Evolutionary conservation across 192 early-diverging fungal genomes (phyloP), one percentile per base, ranked within the genome.

Genomic region (Coemansia reversa): DNA sequence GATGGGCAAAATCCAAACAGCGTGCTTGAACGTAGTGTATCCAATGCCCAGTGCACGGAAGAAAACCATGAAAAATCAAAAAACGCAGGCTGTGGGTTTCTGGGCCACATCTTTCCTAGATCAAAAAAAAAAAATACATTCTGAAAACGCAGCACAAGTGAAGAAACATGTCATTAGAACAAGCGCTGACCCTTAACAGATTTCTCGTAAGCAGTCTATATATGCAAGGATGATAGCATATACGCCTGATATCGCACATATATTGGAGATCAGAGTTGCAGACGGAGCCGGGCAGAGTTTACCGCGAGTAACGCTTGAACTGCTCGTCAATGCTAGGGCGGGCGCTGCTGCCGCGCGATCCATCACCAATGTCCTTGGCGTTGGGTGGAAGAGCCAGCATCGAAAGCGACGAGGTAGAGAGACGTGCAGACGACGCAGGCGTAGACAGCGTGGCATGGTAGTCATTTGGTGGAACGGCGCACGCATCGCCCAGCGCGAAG

Each of bases 351-450:
- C 48, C 53, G 22, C 23, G 52, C 24, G 52, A 29, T 7, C 29
- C 23, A 4, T 24, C 20, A 24, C n/a, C 42, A 25, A n/a, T 24
- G 54, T 55, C 35, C 23, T 24, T 20, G 28, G 22, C 54, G 54
- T 23, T 20, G 14, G 54, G 25, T n/a, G 63, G 63, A 57, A 71
- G 60, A 5, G 68, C 68, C 25, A 81, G n/a, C 35, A 71, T 66
- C 35, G 72, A 75, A 62, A 72, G 58, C 16, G 72, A 75, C 39
- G 78, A 75, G 4, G 78, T 62, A n/a, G 78, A 80, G 24, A 66
- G 66, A 8, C 69, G 69, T 2, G 66, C 66, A 25, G 78, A 80
- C 33, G 72, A 68, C 9, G 71, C 69, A 6, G 78, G 78, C n/a
- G 78, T 80, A 24, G 72, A 67, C 22, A 80, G 66, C 11, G 66